These are phyloP conservation scores for Helminthosporium solani DNA, from an alignment of 2,329 filamentous ascomycete species.

Conservation along the genomic window DNA sequence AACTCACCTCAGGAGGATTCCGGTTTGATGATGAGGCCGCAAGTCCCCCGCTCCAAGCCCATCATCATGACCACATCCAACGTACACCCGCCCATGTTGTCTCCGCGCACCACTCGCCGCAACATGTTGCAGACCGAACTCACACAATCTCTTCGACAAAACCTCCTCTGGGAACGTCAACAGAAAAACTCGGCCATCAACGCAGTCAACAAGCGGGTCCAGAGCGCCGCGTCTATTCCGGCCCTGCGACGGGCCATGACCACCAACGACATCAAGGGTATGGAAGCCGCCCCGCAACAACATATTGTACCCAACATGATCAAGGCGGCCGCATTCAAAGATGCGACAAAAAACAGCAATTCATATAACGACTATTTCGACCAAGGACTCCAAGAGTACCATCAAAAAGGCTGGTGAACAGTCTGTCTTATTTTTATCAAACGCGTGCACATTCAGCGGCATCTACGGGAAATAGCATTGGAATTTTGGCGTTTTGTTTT, in stretches of 20 bases:
- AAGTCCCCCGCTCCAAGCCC: constrained; percentile 71
- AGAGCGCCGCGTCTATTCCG: constrained; percentile 57
- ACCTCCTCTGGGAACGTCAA: constrained; percentile 92
- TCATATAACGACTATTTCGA: constrained; percentile 80
- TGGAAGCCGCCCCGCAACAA: constrained; percentile 66
- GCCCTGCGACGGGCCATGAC: constrained; percentile 40
- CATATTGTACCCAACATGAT: constrained; percentile 18
- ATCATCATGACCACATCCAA: constrained; percentile 74
- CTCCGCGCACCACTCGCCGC: constrained; percentile 84
- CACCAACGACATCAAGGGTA: constrained; percentile 83
- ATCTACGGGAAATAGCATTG: constrained; percentile 36
- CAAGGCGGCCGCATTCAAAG: constrained; percentile 55
- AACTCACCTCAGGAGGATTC: constrained; percentile 55
- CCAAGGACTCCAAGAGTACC: constrained; percentile 79
- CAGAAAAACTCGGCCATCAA: constrained; percentile 90
- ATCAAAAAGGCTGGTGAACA: constrained; percentile 77
- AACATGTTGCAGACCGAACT: constrained; percentile 97
- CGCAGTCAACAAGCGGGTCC: constrained; percentile 82
- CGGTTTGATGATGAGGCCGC: constrained; percentile 59
- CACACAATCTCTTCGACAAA: constrained; percentile 86
- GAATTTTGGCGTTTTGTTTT: constrained; percentile 32
- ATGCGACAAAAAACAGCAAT: constrained; percentile 64
- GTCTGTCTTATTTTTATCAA: constrained; percentile 11
- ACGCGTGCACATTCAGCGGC: constrained; percentile 40
- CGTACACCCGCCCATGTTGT: constrained; percentile 72